Base-by-base conservation (phyloP, 371 early-diverging fungal species). In the Coemansia sp. region DNA sequence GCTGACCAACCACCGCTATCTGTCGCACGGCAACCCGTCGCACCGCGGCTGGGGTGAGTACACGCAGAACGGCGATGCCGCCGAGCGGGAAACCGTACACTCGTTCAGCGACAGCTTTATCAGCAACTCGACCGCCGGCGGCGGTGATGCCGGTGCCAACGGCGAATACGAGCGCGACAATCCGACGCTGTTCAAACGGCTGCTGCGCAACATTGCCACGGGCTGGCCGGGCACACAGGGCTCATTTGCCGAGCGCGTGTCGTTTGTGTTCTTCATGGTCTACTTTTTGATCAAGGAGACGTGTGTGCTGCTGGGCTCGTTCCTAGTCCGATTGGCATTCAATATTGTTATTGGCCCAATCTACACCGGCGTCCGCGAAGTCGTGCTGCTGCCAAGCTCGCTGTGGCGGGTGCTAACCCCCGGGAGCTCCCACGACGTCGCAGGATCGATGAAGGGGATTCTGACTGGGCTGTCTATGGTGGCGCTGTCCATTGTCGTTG, bases 41-140 rank as follows among this genome's bases (percentile, higher is more conserved):
- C 69, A 69, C 12, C 72, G 70, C 12, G 74, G 74, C n/a, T 74
- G 74, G 74, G 74, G 60, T 34, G 70, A 58, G 40, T 74, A 74
- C 39, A 38, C 55, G 5, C 59, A 24, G 24, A 43, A 38, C 46
- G 55, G 24, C 12, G 65, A 69, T 11, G 62, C 36, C 2, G 58
- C 57, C 12, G 68, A 68, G 16, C 58, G 56, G 6, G 69, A 44
- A 10, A 64, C 61, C 0, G 57, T 64, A 50, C 70, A 49, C 37
- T 64, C 74, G 24, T 74, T 74, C 33, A 61, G 52, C 55, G 74
- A 65, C 40, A 74, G 74, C 70, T 69, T 74, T 54, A 57, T 65
- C 40, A 74, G 74, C 70, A 74, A 68, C 68, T 72, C 74, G 18
- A 60, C 74, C 1, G 58, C 48, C 1, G 55, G 58, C 42, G 65